Conservation (phyloP, 2,329 filamentous ascomycete species). For the Atkinsonella hypoxylon region DNA sequence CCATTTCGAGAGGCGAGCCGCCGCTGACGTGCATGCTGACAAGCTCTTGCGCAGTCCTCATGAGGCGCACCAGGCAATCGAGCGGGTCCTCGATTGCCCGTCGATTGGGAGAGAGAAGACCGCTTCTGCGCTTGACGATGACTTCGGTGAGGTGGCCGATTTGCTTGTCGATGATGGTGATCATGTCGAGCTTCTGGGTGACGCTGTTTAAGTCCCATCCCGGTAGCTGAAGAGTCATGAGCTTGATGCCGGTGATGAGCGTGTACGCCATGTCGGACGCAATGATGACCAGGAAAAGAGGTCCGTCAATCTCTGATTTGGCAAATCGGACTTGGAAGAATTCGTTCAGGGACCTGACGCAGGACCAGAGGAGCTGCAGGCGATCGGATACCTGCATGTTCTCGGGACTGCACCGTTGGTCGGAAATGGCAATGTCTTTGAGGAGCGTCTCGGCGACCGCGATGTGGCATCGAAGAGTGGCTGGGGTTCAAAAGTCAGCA, state of each 20-base stretch:
- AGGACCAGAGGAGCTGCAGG: conserved; percentile 33
- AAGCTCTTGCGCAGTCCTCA: conserved; percentile 19
- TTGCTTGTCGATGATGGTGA: conserved; percentile 14
- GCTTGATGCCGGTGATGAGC: conserved; percentile 33
- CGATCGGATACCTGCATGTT: conserved; percentile 26
- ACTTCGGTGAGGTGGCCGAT: conserved; percentile 19
- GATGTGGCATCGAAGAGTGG: conserved; percentile 28
- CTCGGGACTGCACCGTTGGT: conserved; percentile 19
- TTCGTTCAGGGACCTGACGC: conserved; percentile 26
- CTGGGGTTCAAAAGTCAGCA: conserved; percentile 12
- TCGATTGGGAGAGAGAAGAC: conserved; percentile 10
- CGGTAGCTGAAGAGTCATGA: conserved; percentile 31
- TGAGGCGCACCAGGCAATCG: conserved; percentile 19
- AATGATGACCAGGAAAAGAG: conserved; percentile 30
- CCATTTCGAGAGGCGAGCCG: conserved; percentile 13
- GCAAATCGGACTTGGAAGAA: conserved; percentile 28
- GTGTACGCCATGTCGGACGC: conserved; percentile 36
- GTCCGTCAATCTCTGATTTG: conserved; percentile 20
- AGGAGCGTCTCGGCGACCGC: conserved; percentile 34
- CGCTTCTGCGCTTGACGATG: conserved; percentile 18
- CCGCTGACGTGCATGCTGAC: conserved; percentile 18
- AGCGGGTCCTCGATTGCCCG: conserved; percentile 18
- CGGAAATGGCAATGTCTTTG: conserved; percentile 33
- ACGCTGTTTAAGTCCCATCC: conserved; percentile 32
- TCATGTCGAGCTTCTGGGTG: conserved; percentile 20